A percentile compares a stretch with the other conserved stretches of the same genome.
These are phyloP conservation scores for Xeromyces bisporus DNA, from an alignment of 495 filamentous ascomycete genomes.

Conservation along the genomic window DNA sequence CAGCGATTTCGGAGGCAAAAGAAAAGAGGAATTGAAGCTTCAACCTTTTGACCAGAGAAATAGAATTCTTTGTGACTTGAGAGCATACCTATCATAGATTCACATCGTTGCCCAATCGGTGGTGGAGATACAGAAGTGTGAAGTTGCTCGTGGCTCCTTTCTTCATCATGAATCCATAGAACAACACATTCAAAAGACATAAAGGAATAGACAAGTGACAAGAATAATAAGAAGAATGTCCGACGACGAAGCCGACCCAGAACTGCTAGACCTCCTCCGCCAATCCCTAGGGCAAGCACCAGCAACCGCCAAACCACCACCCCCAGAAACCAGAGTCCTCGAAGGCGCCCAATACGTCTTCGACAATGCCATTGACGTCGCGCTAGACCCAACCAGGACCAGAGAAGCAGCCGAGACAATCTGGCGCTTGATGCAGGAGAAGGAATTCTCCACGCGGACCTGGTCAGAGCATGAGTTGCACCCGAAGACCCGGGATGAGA, in stretches of 20 bases:
- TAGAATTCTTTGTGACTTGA: too few relatives aligned
- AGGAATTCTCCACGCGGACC: conserved; percentile 60
- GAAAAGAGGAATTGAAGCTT: too few relatives aligned
- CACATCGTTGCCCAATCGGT: too few relatives aligned
- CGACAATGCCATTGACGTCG: conserved; percentile 86
- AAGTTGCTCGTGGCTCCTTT: too few relatives aligned
- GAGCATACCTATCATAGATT: too few relatives aligned
- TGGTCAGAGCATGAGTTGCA: conserved; percentile 91
- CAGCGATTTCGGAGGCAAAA: too few relatives aligned
- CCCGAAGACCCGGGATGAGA: conserved; percentile 59
- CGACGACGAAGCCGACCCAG: conserved; percentile 76
- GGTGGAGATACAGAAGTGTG: too few relatives aligned
- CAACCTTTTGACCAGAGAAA: too few relatives aligned
- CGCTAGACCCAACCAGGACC: conserved; percentile 57
- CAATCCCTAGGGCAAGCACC: conserved; percentile 53
- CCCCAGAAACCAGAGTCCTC: conserved; percentile 61
- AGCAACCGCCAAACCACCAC: conserved; percentile 30
- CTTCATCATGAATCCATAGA: too few relatives aligned
- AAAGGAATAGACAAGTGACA: too few relatives aligned
- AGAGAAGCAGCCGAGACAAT: conserved; percentile 69
- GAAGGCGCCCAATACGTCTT: conserved; percentile 71
- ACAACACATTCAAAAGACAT: too few relatives aligned
- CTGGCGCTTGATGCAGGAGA: conserved; percentile 64
- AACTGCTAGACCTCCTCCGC: conserved; percentile 74
- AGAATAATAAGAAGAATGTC: conserved; percentile 38